These are phyloP conservation scores for Kluyveromyces nonfermentans DNA, from an alignment of 805 yeast genomes.

Conservation along the genomic window DNA sequence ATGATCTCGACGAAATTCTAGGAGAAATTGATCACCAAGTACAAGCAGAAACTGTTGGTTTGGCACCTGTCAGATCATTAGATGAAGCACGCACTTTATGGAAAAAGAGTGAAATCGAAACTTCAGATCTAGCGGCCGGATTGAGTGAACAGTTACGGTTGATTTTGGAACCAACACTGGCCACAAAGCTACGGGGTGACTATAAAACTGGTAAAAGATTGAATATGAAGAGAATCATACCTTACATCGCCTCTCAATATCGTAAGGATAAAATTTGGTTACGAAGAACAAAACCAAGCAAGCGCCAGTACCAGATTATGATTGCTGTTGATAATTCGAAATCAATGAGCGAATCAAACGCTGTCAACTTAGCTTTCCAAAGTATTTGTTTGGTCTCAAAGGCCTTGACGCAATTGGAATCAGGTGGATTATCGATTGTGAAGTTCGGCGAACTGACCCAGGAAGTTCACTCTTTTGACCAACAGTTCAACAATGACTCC, in stretches of 20 bases:
- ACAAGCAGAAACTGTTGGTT: slow-evolving; percentile 18
- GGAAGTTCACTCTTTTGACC: slow-evolving; percentile 83
- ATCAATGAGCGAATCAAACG: slow-evolving; percentile 90
- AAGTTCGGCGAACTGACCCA: slow-evolving; percentile 79
- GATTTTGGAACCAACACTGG: slow-evolving; percentile 89
- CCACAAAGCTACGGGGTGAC: slow-evolving; percentile 93
- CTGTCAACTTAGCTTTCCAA: slow-evolving; percentile 87
- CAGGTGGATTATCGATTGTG: slow-evolving; percentile 86
- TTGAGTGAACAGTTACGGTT: slow-evolving; percentile 87
- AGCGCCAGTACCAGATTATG: slow-evolving; percentile 95
- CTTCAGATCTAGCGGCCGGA: slow-evolving; percentile 78
- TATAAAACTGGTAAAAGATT: slow-evolving; percentile 94
- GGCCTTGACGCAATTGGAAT: slow-evolving; percentile 86
- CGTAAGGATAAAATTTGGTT: slow-evolving; percentile 98
- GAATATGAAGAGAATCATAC: slow-evolving; percentile 95
- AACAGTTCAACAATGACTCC: slow-evolving; percentile 71
- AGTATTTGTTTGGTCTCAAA: slow-evolving; percentile 89
- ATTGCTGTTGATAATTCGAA: slow-evolving; percentile 95
- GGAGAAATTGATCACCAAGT: slow-evolving; percentile 29
- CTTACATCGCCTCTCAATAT: slow-evolving; percentile 95
- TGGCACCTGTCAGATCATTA: slow-evolving; percentile 39
- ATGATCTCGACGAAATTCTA: slow-evolving; percentile 26
- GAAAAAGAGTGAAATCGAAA: slow-evolving; percentile 74
- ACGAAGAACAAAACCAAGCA: slow-evolving; percentile 93
- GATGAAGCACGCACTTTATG: slow-evolving; percentile 72